These are phyloP conservation scores for Colletotrichum euphorbiae DNA, from an alignment of 2,329 filamentous ascomycete genomes.

Conservation along the genomic window DNA sequence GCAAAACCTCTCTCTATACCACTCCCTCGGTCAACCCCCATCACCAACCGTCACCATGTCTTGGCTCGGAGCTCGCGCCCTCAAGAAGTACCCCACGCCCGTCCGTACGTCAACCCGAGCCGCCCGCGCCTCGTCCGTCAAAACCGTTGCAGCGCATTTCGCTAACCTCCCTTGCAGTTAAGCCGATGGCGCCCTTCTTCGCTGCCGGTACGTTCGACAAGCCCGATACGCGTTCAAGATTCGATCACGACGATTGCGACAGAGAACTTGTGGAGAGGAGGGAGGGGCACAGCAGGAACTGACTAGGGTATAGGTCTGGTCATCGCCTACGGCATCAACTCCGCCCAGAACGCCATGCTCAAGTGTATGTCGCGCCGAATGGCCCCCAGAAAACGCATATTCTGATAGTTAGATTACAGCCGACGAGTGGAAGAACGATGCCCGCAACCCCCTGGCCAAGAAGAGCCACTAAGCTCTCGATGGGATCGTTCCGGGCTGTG, in stretches of 20 bases:
- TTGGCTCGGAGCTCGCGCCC: constrained; percentile 73
- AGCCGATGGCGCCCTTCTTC: constrained; percentile 94
- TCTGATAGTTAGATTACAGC: constrained; percentile 63
- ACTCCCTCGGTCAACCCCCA: constrained; percentile 51
- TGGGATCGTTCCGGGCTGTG: constrained; percentile 35
- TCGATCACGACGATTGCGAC: background rate
- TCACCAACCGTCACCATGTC: constrained; percentile 71
- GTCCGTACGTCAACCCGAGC: constrained; percentile 70
- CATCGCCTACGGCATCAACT: constrained; percentile 93
- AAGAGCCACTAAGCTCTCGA: constrained; percentile 56
- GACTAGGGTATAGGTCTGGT: constrained; percentile 71
- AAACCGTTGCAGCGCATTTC: constrained; percentile 12
- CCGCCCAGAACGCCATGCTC: constrained; percentile 80
- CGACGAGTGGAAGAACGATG: constrained; percentile 97
- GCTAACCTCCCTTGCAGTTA: constrained; percentile 67
- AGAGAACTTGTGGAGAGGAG: background rate
- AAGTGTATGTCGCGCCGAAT: constrained; percentile 68
- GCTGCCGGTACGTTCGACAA: constrained; percentile 79
- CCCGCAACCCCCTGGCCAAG: constrained; percentile 80
- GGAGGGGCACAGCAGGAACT: constrained; percentile 11
- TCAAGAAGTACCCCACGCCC: constrained; percentile 85
- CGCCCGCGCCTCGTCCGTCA: constrained; percentile 12
- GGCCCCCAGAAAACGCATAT: constrained; percentile 17
- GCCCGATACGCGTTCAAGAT: background rate
- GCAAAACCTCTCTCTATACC: constrained; percentile 47